Conservation (phyloP, 1,284 basidiomycete genomes). For the Cutaneotrichosporon cutaneum region DNA sequence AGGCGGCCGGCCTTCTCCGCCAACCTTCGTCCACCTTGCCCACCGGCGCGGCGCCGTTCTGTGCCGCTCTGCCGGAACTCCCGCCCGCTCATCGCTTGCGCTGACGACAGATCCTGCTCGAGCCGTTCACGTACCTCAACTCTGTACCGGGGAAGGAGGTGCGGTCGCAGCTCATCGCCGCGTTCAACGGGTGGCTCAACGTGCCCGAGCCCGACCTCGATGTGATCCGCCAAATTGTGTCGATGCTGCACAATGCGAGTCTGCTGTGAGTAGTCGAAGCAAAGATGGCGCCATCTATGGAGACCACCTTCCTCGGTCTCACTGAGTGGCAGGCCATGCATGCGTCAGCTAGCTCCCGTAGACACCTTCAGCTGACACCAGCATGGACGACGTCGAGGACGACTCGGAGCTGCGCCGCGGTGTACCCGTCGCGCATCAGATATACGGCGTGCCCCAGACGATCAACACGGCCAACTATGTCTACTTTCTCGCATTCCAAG, state of each 20-base stretch:
- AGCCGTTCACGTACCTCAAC: constrained; percentile 85
- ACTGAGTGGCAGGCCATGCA: background rate
- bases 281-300: background rate
- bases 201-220: constrained; percentile 71
- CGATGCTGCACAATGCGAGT: constrained; percentile 92
- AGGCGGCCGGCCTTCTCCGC: background rate
- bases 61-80: background rate
- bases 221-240: constrained; percentile 75
- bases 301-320: background rate
- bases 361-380: constrained; percentile 41
- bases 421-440: constrained; percentile 84
- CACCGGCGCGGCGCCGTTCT: background rate
- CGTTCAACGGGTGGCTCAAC: constrained; percentile 90
- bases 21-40: background rate
- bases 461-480: constrained; percentile 98
- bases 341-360: background rate
- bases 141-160: constrained; percentile 92
- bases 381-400: constrained; percentile 97
- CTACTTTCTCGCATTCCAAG: constrained; percentile 84
- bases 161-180: constrained; percentile 80
- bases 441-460: constrained; percentile 93
- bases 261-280: constrained; percentile 65
- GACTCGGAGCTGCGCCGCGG: constrained; percentile 86
- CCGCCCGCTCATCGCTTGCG: background rate
- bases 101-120: constrained; percentile 59